These are phyloP conservation scores for Dactylonectria estremocensis DNA, from an alignment of 2,329 filamentous ascomycete genomes.

Conservation along the genomic window DNA sequence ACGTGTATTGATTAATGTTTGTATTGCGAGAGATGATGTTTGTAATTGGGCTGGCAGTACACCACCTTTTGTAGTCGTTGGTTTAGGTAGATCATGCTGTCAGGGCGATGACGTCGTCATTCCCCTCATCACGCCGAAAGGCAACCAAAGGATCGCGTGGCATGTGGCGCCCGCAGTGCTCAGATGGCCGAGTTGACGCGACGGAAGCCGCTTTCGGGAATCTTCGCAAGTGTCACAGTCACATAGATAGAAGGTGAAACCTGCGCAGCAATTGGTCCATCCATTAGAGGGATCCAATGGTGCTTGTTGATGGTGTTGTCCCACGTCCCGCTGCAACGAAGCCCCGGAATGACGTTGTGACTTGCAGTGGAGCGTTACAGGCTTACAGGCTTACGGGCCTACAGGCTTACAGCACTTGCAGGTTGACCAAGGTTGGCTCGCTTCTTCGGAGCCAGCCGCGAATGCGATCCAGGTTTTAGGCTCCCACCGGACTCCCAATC, in stretches of 20 bases:
- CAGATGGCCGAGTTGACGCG: constrained; percentile 8
- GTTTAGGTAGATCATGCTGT: constrained; percentile 26
- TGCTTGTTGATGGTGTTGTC: constrained; percentile 4
- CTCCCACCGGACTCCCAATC: not conserved
- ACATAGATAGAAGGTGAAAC: not conserved
- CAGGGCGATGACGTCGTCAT: constrained; percentile 46
- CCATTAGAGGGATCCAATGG: constrained; percentile 2
- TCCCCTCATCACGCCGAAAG: constrained; percentile 27
- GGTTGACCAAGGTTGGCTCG: no score
- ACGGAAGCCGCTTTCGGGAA: constrained; percentile 17
- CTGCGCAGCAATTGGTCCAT: constrained; percentile 14
- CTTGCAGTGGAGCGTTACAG: constrained; percentile 6
- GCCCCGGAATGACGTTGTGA: constrained; percentile 19
- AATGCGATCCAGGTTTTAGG: constrained; percentile 3
- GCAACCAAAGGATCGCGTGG: constrained; percentile 41
- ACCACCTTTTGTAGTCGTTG: constrained; percentile 44
- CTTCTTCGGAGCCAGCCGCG: not conserved
- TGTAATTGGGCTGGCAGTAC: constrained; percentile 19
- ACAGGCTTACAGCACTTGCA: not conserved
- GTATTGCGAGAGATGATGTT: constrained; percentile 5
- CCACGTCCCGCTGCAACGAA: not conserved
- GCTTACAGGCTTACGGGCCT: no score
- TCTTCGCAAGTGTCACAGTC: constrained; percentile 6
- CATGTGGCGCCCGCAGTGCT: constrained; percentile 36
- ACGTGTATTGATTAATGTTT: constrained; percentile 15